phyloP scores from a whole-genome alignment of 345 rosid genomes.

The Populus tremula region DNA sequence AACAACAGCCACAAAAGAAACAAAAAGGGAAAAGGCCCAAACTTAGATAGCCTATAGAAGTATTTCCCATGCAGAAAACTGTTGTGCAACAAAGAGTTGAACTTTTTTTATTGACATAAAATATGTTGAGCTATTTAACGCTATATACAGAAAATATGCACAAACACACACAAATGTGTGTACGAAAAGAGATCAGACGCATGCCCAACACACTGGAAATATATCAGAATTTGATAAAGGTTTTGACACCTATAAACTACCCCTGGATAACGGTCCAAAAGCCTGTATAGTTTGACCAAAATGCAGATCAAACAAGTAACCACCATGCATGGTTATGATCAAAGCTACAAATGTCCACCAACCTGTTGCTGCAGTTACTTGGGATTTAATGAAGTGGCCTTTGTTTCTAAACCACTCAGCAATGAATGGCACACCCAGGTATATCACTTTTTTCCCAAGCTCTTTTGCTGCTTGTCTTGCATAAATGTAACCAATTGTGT shows the following conservation, averaged over 20 bases:
- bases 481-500: constrained; percentile 90
- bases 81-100: neutral
- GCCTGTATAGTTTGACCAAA: constrained; percentile 7
- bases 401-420: constrained; percentile 99
- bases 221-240: neutral
- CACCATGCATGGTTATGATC: constrained; percentile 7
- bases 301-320: constrained; percentile 1
- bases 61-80: neutral
- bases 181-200: neutral
- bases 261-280: neutral
- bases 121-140: neutral
- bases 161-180: neutral
- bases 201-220: neutral
- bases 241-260: neutral
- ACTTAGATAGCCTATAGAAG: neutral
- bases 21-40: neutral
- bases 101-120: neutral
- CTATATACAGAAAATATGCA: neutral
- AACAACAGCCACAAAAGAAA: constrained; percentile 16
- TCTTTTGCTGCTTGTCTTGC: constrained; percentile 93
- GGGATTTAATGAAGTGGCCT: constrained; percentile 91
- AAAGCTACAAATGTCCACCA: constrained; percentile 24
- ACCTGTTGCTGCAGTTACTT: constrained; percentile 99
- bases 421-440: constrained; percentile 81
- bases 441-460: constrained; percentile 85